Conservation (phyloP, 345 rosid species). For the Turnera subulata region DNA sequence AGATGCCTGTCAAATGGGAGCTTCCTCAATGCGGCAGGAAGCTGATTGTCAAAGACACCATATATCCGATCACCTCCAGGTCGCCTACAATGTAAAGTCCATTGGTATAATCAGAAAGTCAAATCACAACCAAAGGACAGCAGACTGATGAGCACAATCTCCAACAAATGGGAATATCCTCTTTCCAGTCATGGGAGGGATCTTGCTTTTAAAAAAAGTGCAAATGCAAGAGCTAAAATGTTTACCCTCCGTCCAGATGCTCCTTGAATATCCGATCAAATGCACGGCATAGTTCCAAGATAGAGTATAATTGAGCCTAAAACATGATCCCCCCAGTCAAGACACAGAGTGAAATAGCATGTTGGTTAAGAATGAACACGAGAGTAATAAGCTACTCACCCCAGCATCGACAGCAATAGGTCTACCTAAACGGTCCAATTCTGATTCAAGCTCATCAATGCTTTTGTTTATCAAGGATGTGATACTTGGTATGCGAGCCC, state of each 20-base stretch:
- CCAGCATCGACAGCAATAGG: slow-evolving; percentile 92
- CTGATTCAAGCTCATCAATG: slow-evolving; percentile 87
- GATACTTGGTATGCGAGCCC: slow-evolving; percentile 85
- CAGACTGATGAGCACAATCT: too few species aligned
- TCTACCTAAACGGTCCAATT: slow-evolving; percentile 82
- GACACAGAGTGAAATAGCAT: neutral
- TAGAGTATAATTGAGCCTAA: slow-evolving; percentile 35
- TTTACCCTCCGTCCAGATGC: slow-evolving; percentile 43
- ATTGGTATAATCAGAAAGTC: neutral
- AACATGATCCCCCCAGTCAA: neutral
- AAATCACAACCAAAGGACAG: too few species aligned
- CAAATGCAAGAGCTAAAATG: neutral
- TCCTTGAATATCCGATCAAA: slow-evolving; percentile 38
- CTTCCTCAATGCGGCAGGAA: slow-evolving; percentile 41
- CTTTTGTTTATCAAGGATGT: slow-evolving; percentile 79
- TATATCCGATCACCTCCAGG: slow-evolving; percentile 41
- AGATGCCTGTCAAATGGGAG: slow-evolving; percentile 41
- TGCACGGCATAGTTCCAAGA: slow-evolving; percentile 42
- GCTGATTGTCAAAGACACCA: slow-evolving; percentile 44
- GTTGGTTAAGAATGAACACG: neutral
- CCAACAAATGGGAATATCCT: too few species aligned
- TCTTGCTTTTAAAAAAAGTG: too few species aligned
- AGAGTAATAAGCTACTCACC: slow-evolving; percentile 39
- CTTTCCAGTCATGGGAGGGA: too few species aligned
- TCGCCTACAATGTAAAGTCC: slow-evolving; percentile 18